A percentile compares a stretch with the other conserved stretches of the same genome.
Conservation (phyloP, 345 rosid species). For the Diplotaxis tenuifolia region DNA sequence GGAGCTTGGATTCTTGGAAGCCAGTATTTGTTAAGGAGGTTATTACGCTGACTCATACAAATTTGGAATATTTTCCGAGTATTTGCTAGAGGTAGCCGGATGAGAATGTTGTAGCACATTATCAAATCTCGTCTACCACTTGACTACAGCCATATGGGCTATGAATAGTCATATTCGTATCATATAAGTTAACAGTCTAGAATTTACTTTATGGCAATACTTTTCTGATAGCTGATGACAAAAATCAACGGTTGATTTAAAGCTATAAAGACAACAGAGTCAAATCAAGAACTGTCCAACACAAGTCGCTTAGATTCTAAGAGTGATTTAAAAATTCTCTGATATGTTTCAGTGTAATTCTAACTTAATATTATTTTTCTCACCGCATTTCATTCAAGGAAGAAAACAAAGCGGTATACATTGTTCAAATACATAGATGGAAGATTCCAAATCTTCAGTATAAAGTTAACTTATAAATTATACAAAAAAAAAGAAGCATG, state of each 20-base stretch:
- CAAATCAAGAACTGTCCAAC: constrained; percentile 4
- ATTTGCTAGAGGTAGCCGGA: no score
- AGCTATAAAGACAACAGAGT: constrained; percentile 1
- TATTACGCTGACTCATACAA: no score
- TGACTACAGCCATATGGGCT: no score
- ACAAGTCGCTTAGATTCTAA: constrained; percentile 34
- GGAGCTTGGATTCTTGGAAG: no score
- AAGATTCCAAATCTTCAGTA: not conserved
- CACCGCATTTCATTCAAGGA: not conserved
- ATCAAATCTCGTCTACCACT: no score
- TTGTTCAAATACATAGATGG: not conserved
- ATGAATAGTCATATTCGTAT: no score
- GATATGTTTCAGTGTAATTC: constrained; percentile 19
- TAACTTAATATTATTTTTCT: not conserved
- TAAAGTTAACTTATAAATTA: not conserved
- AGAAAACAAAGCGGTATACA: not conserved
- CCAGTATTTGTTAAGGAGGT: no score
- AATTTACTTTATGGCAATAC: no score
- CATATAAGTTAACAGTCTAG: no score
- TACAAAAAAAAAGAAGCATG: not conserved
- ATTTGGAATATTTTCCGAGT: no score
- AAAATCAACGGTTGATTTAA: constrained; percentile 1
- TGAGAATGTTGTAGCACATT: no score
- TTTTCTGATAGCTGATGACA: not conserved
- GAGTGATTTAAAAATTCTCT: constrained; percentile 7